Evolutionary conservation across 78 protist species (phyloP).

Genomic region (Polysphondylium violaceum): DNA sequence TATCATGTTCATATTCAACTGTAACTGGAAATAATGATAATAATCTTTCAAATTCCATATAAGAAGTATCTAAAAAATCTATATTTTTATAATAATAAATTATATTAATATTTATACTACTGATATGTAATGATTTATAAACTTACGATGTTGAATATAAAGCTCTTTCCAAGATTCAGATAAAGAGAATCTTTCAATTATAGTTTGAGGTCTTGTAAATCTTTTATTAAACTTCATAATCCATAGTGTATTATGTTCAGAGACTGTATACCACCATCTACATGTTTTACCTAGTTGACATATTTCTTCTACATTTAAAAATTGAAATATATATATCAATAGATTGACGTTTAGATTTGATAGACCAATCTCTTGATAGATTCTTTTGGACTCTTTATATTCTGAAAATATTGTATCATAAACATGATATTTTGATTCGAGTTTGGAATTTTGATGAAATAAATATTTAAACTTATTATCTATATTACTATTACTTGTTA

Average conservation of each 20-base stretch:
- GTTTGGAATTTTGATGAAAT: not conserved
- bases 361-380: conserved; percentile 14
- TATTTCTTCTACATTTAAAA: conserved; percentile 26
- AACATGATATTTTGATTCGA: too few relatives aligned
- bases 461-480: not conserved
- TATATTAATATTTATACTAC: not conserved
- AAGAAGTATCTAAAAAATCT: conserved; percentile 60
- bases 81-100: not conserved
- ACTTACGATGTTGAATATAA: conserved; percentile 69
- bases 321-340: conserved; percentile 31
- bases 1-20: conserved; percentile 71
- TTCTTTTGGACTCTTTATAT: conserved; percentile 19
- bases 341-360: conserved; percentile 27
- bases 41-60: conserved; percentile 59
- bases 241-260: conserved; percentile 72
- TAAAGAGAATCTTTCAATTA: conserved; percentile 20
- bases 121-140: not conserved
- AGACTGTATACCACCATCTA: conserved; percentile 64
- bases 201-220: conserved; percentile 43
- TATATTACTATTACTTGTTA: not conserved
- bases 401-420: conserved; percentile 19
- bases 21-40: conserved; percentile 61
- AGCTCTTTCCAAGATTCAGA: conserved; percentile 67
- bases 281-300: conserved; percentile 53
- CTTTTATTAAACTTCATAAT: conserved; percentile 12